Percentiles rank a stretch among this genome's conserved stretches.
Conservation (phyloP, 2,329 filamentous ascomycete species). For the Endothia cerciana region DNA sequence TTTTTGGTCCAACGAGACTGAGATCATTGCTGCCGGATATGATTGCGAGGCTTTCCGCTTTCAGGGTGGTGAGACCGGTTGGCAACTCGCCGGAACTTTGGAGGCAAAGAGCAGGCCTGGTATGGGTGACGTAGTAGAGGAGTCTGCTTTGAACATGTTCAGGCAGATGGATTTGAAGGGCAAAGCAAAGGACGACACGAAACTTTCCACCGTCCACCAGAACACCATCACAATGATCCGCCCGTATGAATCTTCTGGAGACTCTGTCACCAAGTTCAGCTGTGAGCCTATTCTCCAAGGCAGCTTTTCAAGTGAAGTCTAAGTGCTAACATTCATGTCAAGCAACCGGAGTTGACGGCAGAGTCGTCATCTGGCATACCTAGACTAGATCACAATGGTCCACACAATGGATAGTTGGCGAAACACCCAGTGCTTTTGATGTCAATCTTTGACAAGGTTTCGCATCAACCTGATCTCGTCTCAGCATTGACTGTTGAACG, state of each 20-base stretch:
- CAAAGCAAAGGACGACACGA: conserved; percentile 87
- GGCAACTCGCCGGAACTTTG: conserved; percentile 81
- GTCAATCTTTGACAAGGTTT: conserved; percentile 22
- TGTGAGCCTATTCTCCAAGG: conserved; percentile 61
- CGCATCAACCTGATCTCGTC: conserved; percentile 24
- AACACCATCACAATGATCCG: conserved; percentile 91
- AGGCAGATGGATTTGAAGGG: conserved; percentile 98
- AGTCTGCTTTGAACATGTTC: conserved; percentile 97
- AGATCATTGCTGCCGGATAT: conserved; percentile 95
- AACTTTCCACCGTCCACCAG: conserved; percentile 93
- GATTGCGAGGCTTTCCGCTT: conserved; percentile 90
- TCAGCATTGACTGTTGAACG: conserved; percentile 23
- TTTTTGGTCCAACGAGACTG: conserved; percentile 87
- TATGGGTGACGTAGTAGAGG: conserved; percentile 70
- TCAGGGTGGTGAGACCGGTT: conserved; percentile 75
- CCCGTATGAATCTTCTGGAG: conserved; percentile 69
- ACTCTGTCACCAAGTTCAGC: conserved; percentile 77
- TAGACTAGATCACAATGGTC: conserved; percentile 45
- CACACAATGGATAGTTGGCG: conserved; percentile 23
- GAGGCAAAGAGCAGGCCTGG: conserved; percentile 72
- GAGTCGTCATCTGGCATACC: conserved; percentile 76
- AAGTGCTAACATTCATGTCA: conserved; percentile 36
- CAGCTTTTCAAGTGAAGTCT: conserved; percentile 28
- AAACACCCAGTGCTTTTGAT: conserved; percentile 18
- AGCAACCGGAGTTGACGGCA: conserved; percentile 84